Evolutionary conservation across 768 basidiomycete genomes (phyloP).

Genomic region (Agaricus subrufescens): DNA sequence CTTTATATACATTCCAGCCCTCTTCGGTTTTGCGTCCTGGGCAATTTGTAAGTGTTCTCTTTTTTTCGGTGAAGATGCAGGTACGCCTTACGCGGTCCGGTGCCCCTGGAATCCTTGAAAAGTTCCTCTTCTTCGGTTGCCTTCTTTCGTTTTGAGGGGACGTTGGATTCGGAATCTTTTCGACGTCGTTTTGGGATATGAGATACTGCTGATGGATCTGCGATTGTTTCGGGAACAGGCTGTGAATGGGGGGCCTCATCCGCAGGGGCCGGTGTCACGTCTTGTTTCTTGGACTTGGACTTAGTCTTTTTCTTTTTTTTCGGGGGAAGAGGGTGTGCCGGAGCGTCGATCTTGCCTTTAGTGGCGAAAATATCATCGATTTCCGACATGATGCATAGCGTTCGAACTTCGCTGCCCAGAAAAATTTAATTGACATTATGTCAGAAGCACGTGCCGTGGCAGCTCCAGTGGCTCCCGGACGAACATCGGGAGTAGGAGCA

Average conservation of each 20-base stretch:
- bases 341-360: conserved; percentile 32
- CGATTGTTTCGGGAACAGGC: conserved; percentile 53
- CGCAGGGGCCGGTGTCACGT: background rate
- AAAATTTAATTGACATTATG: background rate
- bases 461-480: background rate
- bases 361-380: conserved; percentile 83
- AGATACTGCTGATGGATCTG: conserved; percentile 53
- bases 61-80: conserved; percentile 2
- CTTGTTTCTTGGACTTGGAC: conserved; percentile 34
- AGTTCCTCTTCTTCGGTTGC: conserved; percentile 33
- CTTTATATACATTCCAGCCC: conserved; percentile 76
- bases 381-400: conserved; percentile 52
- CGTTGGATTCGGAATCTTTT: conserved; percentile 15
- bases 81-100: conserved; percentile 55
- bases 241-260: conserved; percentile 24
- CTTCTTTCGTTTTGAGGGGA: conserved; percentile 16
- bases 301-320: conserved; percentile 41
- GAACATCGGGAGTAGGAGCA: conserved; percentile 1
- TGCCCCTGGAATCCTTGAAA: conserved; percentile 76
- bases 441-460: conserved; percentile 9
- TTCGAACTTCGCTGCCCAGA: background rate
- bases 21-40: conserved; percentile 76
- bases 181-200: conserved; percentile 34
- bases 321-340: conserved; percentile 24
- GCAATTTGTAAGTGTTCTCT: conserved; percentile 10